A percentile compares a stretch with the other conserved stretches of the same genome.
Evolutionary conservation across 345 rosid genomes (phyloP).

Genomic region (Draba incana): DNA sequence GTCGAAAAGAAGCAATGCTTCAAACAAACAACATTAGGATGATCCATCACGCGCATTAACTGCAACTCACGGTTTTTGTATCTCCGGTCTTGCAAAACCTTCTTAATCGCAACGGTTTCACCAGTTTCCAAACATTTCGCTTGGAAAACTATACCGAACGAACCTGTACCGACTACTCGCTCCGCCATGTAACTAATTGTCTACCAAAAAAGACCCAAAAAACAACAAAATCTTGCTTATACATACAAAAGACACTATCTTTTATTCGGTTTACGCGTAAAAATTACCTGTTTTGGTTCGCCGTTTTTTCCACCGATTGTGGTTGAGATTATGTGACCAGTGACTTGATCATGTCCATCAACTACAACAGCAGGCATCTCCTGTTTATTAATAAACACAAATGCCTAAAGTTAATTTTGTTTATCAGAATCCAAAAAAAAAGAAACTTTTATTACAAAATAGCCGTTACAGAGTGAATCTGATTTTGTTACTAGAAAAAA

Average conservation of each 20-base stretch:
- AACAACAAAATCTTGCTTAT: conserved; percentile 9
- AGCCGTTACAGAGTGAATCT: conserved; percentile 37
- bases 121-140: conserved; percentile 90
- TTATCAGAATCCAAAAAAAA: conserved; percentile 25
- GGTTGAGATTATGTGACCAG: conserved; percentile 88
- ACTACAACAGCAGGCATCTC: conserved; percentile 73
- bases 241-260: not conserved
- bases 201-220: conserved; percentile 38
- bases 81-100: conserved; percentile 81
- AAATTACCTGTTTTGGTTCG: conserved; percentile 76
- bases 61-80: conserved; percentile 88
- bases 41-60: conserved; percentile 83
- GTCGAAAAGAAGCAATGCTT: conserved; percentile 94
- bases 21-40: conserved; percentile 80
- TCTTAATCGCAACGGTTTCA: conserved; percentile 86
- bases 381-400: conserved; percentile 34
- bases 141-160: conserved; percentile 88
- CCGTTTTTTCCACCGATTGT: conserved; percentile 94
- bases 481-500: not conserved
- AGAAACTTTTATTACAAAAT: conserved; percentile 24
- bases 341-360: conserved; percentile 73
- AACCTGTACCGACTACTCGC: conserved; percentile 85
- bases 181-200: conserved; percentile 95
- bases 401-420: conserved; percentile 8
- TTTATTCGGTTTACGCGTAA: not conserved